These are phyloP conservation scores for Thalia dealbata DNA, from an alignment of 176 grass and related monocot genomes.

Conservation along the genomic window DNA sequence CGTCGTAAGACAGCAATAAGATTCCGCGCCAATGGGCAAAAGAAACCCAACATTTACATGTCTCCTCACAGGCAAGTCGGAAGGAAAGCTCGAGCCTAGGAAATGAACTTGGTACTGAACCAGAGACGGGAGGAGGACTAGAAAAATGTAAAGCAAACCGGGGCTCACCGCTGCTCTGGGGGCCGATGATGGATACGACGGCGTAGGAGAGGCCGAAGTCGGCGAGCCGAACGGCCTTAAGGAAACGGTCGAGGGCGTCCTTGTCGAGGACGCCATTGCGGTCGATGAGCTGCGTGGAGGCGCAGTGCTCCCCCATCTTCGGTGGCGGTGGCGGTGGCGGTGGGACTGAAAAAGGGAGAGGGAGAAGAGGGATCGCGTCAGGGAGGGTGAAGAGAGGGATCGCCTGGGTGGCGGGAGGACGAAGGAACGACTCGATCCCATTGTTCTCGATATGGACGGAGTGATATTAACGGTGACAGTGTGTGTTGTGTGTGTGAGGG, in stretches of 20 bases:
- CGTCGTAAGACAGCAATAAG: no score
- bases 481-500: no score
- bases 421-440: neutral
- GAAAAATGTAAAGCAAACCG: neutral
- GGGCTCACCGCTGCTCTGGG: conserved; percentile 73
- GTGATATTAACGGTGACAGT: no score
- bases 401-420: neutral
- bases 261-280: conserved; percentile 52
- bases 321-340: no score
- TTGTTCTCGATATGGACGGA: no score
- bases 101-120: no score
- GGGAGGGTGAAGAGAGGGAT: no score
- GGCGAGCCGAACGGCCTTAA: conserved; percentile 28
- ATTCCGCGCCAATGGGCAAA: no score
- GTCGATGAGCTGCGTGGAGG: conserved; percentile 57
- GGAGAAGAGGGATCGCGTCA: neutral
- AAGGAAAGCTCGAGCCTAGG: no score
- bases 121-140: neutral
- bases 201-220: conserved; percentile 68
- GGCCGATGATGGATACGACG: conserved; percentile 78
- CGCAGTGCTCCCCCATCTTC: conserved; percentile 23
- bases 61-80: no score
- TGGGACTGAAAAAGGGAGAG: no score
- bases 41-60: no score
- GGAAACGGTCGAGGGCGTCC: conserved; percentile 42